A percentile compares a stretch with the other conserved stretches of the same genome.
phyloP scores from a whole-genome alignment of 306 rosid species.

The Senna siamea region DNA sequence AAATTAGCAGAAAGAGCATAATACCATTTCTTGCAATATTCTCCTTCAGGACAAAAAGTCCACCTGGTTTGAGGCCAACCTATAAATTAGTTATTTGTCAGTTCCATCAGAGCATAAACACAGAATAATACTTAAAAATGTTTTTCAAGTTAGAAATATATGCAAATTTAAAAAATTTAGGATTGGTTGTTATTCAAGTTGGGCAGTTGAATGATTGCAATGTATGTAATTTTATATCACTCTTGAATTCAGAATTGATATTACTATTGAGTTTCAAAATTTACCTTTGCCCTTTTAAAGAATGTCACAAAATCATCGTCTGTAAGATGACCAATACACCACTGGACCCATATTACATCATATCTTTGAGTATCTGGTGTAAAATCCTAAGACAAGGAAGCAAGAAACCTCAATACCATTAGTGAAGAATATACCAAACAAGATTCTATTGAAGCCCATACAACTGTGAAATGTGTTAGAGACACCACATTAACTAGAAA shows the following conservation, averaged over 20 bases:
- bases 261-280: neutral
- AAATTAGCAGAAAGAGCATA: constrained; percentile 24
- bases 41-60: constrained; percentile 87
- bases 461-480: neutral
- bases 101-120: constrained; percentile 31
- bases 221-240: neutral
- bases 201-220: neutral
- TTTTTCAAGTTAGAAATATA: neutral
- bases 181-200: neutral
- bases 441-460: constrained; percentile 2
- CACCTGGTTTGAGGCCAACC: constrained; percentile 92
- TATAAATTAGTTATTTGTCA: constrained; percentile 45
- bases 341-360: constrained; percentile 95
- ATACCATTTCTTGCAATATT: constrained; percentile 85
- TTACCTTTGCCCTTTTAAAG: constrained; percentile 88
- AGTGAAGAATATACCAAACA: constrained; percentile 13
- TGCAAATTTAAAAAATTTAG: neutral
- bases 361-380: constrained; percentile 88
- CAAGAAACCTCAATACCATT: constrained; percentile 37
- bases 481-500: constrained; percentile 3
- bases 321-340: constrained; percentile 98
- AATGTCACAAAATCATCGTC: constrained; percentile 91
- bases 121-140: neutral
- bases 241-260: neutral
- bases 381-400: constrained; percentile 63